phyloP scores from a whole-genome alignment of 257 asterid genomes.

The Fraxinus excelsior region DNA sequence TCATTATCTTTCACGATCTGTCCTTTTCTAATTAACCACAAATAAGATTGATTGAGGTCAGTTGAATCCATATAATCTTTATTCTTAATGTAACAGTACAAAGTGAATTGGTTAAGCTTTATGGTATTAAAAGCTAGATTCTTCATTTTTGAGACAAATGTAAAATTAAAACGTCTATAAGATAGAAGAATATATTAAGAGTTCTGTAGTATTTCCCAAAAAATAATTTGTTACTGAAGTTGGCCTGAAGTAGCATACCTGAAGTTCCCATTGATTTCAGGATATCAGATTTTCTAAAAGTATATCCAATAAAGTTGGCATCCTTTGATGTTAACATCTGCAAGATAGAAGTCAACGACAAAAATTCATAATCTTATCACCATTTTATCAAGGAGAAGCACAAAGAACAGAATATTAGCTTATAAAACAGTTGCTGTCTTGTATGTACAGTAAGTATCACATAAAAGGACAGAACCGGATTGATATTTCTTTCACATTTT shows the following conservation, averaged over 20 bases:
- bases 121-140: not conserved
- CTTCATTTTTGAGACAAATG: not conserved
- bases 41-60: not conserved
- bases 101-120: not conserved
- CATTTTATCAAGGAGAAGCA: slow-evolving; percentile 4
- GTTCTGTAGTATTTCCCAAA: not conserved
- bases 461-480: not conserved
- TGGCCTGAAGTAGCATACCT: slow-evolving; percentile 42
- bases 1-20: not conserved
- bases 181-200: not conserved
- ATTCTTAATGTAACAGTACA: not conserved
- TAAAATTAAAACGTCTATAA: not conserved
- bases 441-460: too few relatives aligned
- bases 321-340: slow-evolving; percentile 98
- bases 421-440: not conserved
- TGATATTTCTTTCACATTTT: not conserved
- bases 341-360: slow-evolving; percentile 22
- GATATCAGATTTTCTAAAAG: slow-evolving; percentile 91
- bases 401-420: not conserved
- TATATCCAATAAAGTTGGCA: slow-evolving; percentile 89
- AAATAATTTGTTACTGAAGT: not conserved
- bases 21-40: too few relatives aligned
- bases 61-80: not conserved
- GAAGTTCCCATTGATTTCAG: slow-evolving; percentile 77
- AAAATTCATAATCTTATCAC: not conserved